phyloP scores from a whole-genome alignment of 1,284 basidiomycete genomes.

The Acaromyces ingoldii region DNA sequence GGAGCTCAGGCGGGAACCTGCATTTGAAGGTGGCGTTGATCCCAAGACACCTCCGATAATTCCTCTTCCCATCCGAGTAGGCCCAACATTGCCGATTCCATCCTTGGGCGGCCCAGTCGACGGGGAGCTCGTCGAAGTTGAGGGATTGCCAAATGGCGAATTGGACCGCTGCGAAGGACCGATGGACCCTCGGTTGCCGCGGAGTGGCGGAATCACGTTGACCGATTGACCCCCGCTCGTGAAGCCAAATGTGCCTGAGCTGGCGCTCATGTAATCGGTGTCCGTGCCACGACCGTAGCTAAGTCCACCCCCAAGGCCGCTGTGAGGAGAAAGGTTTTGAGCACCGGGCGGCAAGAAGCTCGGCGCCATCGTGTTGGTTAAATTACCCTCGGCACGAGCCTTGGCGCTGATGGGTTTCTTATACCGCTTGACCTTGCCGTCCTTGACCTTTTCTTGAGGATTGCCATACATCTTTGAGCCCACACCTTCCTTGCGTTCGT shows the following conservation, averaged over 20 bases:
- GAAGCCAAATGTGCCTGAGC: neutral
- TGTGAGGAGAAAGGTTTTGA: neutral
- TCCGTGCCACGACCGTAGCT: neutral
- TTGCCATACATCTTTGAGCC: conserved; percentile 44
- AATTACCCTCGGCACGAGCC: neutral
- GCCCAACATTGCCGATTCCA: too few species aligned
- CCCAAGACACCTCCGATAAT: too few species aligned
- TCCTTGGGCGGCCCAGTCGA: too few species aligned
- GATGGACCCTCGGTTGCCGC: neutral
- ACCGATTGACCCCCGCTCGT: too few species aligned
- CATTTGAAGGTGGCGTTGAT: too few species aligned
- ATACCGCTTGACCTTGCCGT: conserved; percentile 23
- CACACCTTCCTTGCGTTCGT: conserved; percentile 38
- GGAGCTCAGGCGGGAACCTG: too few species aligned
- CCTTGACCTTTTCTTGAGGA: conserved; percentile 45
- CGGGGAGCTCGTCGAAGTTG: too few species aligned
- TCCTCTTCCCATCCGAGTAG: too few species aligned
- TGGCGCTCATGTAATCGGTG: neutral
- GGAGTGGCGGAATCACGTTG: neutral
- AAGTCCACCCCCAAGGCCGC: neutral
- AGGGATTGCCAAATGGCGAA: too few species aligned
- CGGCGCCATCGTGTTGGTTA: neutral
- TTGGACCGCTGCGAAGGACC: too few species aligned
- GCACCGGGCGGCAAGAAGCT: neutral
- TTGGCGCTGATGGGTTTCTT: conserved; percentile 1